phyloP scores from a whole-genome alignment of 1,284 basidiomycete genomes.

The Prillingera fragicola region DNA sequence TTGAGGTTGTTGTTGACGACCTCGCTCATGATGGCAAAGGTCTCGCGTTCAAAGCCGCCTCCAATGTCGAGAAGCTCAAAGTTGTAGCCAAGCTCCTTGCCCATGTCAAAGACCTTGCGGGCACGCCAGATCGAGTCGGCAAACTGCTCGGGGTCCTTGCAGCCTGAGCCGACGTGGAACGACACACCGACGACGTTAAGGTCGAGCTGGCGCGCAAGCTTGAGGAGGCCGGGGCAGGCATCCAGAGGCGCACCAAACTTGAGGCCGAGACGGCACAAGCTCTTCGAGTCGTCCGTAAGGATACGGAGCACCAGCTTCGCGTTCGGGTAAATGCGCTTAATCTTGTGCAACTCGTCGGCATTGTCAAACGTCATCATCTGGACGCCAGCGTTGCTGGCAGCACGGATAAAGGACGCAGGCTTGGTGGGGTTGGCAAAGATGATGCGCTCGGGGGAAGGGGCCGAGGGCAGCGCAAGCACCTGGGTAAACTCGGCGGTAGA shows the following conservation, averaged over 20 bases:
- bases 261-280: conserved; percentile 84
- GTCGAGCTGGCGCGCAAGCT: conserved; percentile 70
- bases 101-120: conserved; percentile 82
- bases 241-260: conserved; percentile 94
- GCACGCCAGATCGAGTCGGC: conserved; percentile 83
- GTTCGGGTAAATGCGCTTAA: conserved; percentile 71
- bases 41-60: conserved; percentile 88
- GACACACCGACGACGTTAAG: conserved; percentile 90
- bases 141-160: conserved; percentile 86
- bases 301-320: conserved; percentile 92
- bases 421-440: conserved; percentile 99
- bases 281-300: conserved; percentile 93
- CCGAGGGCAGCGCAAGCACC: conserved; percentile 66
- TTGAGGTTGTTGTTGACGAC: conserved; percentile 70
- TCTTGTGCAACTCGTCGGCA: conserved; percentile 93
- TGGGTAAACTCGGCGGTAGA: conserved; percentile 87
- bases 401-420: conserved; percentile 84
- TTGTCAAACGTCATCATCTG: conserved; percentile 98
- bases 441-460: conserved; percentile 57
- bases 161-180: conserved; percentile 97
- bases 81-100: conserved; percentile 68
- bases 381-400: conserved; percentile 71
- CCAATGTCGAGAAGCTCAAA: conserved; percentile 88
- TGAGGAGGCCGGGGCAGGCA: conserved; percentile 72
- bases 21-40: conserved; percentile 74